phyloP scores from a whole-genome alignment of 2,329 filamentous ascomycete genomes.

The Curvularia eragrostidis region DNA sequence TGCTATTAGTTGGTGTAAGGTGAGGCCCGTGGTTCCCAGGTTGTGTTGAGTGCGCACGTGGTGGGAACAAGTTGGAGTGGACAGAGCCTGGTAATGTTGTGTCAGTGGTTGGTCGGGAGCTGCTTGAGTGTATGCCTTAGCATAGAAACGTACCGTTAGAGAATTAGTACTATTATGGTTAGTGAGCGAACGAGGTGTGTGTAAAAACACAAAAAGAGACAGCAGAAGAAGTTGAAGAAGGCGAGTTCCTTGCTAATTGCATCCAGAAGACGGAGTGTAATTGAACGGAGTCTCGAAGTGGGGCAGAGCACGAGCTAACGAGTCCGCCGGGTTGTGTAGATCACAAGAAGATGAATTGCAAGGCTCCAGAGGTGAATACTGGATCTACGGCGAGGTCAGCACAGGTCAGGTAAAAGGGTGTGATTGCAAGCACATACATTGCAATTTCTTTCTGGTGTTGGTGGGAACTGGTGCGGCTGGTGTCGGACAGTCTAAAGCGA shows the following conservation, averaged over 20 bases:
- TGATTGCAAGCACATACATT: slow-evolving; percentile 27
- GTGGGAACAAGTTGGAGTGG: slow-evolving; percentile 38
- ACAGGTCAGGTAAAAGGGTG: slow-evolving; percentile 4
- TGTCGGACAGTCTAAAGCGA: slow-evolving; percentile 22
- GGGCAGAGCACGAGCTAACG: slow-evolving; percentile 63
- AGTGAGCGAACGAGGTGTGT: slow-evolving; percentile 48
- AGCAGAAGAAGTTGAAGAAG: slow-evolving; percentile 42
- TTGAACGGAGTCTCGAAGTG: slow-evolving; percentile 46
- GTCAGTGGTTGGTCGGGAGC: slow-evolving; percentile 27
- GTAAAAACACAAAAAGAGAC: slow-evolving; percentile 42
- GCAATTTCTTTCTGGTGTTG: slow-evolving; percentile 25
- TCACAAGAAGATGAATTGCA: slow-evolving; percentile 55
- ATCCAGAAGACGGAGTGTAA: slow-evolving; percentile 51
- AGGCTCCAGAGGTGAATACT: slow-evolving; percentile 49
- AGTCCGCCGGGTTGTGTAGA: slow-evolving; percentile 54
- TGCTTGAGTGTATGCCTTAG: too few species aligned
- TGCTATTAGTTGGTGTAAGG: slow-evolving; percentile 64
- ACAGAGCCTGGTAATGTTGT: slow-evolving; percentile 43
- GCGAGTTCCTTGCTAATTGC: slow-evolving; percentile 53
- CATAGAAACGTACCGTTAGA: slow-evolving; percentile 57
- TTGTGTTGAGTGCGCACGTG: slow-evolving; percentile 45
- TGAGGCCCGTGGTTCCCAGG: slow-evolving; percentile 45
- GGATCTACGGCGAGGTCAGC: slow-evolving; percentile 43
- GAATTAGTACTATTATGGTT: slow-evolving; percentile 58
- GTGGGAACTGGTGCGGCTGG: slow-evolving; percentile 23